phyloP scores from a whole-genome alignment of 768 basidiomycete genomes.

The Trametes maxima region DNA sequence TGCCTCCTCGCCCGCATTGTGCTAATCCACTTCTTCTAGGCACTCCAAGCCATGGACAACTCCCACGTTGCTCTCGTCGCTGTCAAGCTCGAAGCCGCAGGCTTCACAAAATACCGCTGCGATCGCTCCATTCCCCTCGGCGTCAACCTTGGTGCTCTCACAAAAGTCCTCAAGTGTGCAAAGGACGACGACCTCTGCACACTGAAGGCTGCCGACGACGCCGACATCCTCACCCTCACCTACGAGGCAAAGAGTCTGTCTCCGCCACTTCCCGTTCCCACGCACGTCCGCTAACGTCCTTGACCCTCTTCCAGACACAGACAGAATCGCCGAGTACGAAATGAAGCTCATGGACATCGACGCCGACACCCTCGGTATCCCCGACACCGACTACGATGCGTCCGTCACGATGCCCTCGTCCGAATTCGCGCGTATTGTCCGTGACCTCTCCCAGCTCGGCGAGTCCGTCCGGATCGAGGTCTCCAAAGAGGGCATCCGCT shows the following conservation, averaged over 20 bases:
- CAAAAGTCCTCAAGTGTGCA: conserved; percentile 96
- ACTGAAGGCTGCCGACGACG: conserved; percentile 89
- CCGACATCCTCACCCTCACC: conserved; percentile 82
- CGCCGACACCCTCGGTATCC: conserved; percentile 90
- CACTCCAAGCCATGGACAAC: conserved; percentile 99
- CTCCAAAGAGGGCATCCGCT: conserved; percentile 92
- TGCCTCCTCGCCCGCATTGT: too few relatives aligned
- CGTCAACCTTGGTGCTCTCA: conserved; percentile 82
- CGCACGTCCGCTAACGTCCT: background rate
- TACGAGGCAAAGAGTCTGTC: conserved; percentile 88
- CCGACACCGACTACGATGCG: conserved; percentile 96
- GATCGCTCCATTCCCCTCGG: conserved; percentile 94
- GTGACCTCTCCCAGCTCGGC: conserved; percentile 87
- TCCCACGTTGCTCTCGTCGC: conserved; percentile 97
- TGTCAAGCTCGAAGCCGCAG: conserved; percentile 74
- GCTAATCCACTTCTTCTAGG: background rate
- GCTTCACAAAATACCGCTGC: conserved; percentile 89
- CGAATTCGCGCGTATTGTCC: conserved; percentile 92
- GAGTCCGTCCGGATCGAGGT: conserved; percentile 97
- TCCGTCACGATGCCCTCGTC: conserved; percentile 82
- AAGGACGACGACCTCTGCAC: conserved; percentile 94
- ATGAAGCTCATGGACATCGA: conserved; percentile 99
- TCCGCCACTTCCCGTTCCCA: conserved; percentile 5
- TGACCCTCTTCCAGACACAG: conserved; percentile 61
- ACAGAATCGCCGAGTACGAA: conserved; percentile 96